These are phyloP conservation scores for Aureobasidium musti DNA, from an alignment of 2,329 filamentous ascomycete genomes.

Conservation along the genomic window DNA sequence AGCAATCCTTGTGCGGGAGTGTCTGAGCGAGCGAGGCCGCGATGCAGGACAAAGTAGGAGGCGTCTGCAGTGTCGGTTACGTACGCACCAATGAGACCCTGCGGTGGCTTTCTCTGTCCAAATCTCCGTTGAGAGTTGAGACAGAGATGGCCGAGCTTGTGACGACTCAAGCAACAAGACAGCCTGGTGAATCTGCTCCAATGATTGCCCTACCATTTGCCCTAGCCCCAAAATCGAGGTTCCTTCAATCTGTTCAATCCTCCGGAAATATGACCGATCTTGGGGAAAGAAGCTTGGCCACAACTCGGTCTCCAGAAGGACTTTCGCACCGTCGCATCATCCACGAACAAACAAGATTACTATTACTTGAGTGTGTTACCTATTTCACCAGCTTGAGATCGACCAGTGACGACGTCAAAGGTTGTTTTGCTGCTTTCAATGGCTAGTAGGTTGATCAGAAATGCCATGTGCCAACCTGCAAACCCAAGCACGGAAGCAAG, in stretches of 20 bases:
- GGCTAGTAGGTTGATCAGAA: not conserved
- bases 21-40: not conserved
- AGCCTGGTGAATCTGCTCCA: not conserved
- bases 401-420: not conserved
- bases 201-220: not conserved
- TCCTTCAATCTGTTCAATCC: not conserved
- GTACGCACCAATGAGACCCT: not conserved
- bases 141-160: not conserved
- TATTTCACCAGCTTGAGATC: too few species aligned
- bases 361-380: too few species aligned
- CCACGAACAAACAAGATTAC: not conserved
- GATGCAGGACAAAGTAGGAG: slow-evolving; percentile 7
- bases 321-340: not conserved
- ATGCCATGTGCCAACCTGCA: not conserved
- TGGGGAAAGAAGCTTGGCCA: not conserved
- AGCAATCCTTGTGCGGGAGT: not conserved
- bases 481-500: not conserved
- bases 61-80: not conserved
- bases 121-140: not conserved
- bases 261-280: slow-evolving; percentile 3
- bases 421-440: not conserved
- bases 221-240: not conserved
- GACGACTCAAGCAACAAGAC: not conserved
- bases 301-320: not conserved
- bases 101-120: not conserved